phyloP scores from a whole-genome alignment of 371 early-diverging fungal species.

The Apophysomyces sp. region DNA sequence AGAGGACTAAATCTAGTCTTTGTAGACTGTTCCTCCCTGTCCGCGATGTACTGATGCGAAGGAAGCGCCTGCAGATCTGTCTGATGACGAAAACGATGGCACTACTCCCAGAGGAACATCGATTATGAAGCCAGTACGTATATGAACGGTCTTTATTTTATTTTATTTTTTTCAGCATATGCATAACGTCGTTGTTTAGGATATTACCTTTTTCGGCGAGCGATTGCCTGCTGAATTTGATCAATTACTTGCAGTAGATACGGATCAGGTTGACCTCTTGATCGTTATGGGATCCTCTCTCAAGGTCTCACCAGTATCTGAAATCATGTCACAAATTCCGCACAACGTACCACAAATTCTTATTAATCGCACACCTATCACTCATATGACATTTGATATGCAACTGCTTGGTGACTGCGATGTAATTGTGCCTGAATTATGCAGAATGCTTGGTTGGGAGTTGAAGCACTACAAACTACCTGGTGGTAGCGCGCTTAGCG shows the following conservation, averaged over 20 bases:
- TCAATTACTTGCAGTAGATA: conserved; percentile 65
- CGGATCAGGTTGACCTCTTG: conserved; percentile 76
- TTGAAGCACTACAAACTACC: conserved; percentile 53
- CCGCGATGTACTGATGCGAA: conserved; percentile 29
- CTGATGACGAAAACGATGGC: conserved; percentile 32
- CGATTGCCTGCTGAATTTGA: conserved; percentile 82
- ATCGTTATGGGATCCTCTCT: conserved; percentile 95
- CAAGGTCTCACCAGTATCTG: conserved; percentile 94
- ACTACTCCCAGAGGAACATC: conserved; percentile 19
- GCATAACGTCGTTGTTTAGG: conserved; percentile 27
- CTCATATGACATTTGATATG: conserved; percentile 84
- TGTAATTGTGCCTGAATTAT: conserved; percentile 78
- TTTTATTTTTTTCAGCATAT: no score
- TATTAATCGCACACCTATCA: conserved; percentile 88
- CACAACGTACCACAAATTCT: conserved; percentile 85
- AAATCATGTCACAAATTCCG: conserved; percentile 84
- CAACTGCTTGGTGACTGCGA: conserved; percentile 90
- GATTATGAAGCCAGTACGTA: conserved; percentile 50
- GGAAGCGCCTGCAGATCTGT: neutral
- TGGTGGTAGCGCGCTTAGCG: conserved; percentile 47
- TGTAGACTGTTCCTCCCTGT: conserved; percentile 43
- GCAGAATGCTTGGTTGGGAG: conserved; percentile 76
- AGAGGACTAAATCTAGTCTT: neutral
- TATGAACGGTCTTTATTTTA: neutral
- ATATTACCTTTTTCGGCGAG: conserved; percentile 96